A percentile compares a stretch with the other conserved stretches of the same genome.
Evolutionary conservation across 169 alveolate genomes (phyloP).

Genomic region (Plasmodium cynomolgi): DNA sequence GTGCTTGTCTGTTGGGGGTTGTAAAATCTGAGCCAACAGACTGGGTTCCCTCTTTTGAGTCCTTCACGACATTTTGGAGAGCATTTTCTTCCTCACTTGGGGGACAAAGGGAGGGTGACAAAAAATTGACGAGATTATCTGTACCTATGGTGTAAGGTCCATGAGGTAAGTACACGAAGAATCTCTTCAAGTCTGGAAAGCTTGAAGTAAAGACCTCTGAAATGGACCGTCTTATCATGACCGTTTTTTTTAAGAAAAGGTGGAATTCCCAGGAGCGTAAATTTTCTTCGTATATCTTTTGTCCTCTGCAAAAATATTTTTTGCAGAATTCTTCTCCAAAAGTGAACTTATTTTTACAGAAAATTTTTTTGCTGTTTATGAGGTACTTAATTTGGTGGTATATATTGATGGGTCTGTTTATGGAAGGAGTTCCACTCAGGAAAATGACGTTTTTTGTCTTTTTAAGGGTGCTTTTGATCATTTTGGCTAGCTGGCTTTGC

Average conservation of each 20-base stretch:
- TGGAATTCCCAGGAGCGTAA: conserved; percentile 67
- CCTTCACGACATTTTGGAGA: neutral
- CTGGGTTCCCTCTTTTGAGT: neutral
- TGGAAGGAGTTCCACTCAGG: conserved; percentile 62
- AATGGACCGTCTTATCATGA: conserved; percentile 52
- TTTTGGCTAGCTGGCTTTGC: conserved; percentile 52
- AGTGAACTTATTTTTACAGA: conserved; percentile 27
- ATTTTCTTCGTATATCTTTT: conserved; percentile 57
- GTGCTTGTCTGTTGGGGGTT: conserved; percentile 11
- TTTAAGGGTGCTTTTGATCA: conserved; percentile 18
- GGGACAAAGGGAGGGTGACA: neutral
- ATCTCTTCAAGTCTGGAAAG: conserved; percentile 31
- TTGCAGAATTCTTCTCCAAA: conserved; percentile 72
- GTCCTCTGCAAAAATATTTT: conserved; percentile 50
- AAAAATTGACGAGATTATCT: neutral
- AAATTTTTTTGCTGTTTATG: conserved; percentile 26
- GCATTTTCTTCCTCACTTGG: neutral
- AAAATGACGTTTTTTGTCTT: conserved; percentile 24
- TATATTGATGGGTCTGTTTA: conserved; percentile 61
- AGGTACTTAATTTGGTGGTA: conserved; percentile 60
- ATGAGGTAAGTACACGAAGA: conserved; percentile 22
- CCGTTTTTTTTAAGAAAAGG: conserved; percentile 46
- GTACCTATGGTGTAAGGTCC: neutral
- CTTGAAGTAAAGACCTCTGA: conserved; percentile 2
- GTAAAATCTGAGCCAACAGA: neutral